Base-by-base conservation (phyloP, 306 rosid genomes). In the Trifolium fragiferum region DNA sequence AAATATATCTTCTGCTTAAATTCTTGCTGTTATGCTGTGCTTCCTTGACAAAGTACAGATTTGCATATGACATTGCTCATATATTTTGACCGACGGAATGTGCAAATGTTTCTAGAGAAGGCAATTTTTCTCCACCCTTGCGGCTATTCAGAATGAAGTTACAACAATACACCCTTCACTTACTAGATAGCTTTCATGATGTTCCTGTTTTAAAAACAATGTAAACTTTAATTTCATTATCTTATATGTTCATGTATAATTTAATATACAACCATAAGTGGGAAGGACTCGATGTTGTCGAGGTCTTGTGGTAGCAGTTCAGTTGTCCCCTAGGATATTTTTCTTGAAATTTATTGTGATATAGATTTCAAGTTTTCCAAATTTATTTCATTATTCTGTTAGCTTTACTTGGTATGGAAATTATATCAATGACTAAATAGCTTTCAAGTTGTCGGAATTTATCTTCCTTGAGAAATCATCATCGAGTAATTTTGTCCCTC, bases 61-160 rank as follows among this genome's bases (percentile, higher is more conserved):
- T 92, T 71, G 95, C 98, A 40, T 91, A 91, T 78, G 98, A 94
- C 83, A 88, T 94, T 68, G 95, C 86, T 82, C 97, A 92, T 75
- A 90, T 94, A 83, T 94, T 94, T 79, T 90, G 97, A 88, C 76
- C 61, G 74, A 51, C 35, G 71, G 50, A 32, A 25, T 58, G 16
- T 44, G 81, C 79, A 33, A 37, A 44, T 33, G 73, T 46, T 64
- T 76, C 77, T 62, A 75, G 67, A 37, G 64, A 75, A 33, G 58
- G 51, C 35, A 55, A 44, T 21, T 44, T 54, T 14, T 13, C 64
- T 51, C 71, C 53, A 35, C 51, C 20, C 20, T 18, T 58, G 82
- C 67, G 27, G 64, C 62, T 18, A 16, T 41, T 37, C 49, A 32
- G 75, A 66, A n/a, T 71, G 75, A 67, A 46, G 60, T 62, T 80